Evolutionary conservation across 2,329 filamentous ascomycete genomes (phyloP).

Genomic region (Talaromyces marneffei): DNA sequence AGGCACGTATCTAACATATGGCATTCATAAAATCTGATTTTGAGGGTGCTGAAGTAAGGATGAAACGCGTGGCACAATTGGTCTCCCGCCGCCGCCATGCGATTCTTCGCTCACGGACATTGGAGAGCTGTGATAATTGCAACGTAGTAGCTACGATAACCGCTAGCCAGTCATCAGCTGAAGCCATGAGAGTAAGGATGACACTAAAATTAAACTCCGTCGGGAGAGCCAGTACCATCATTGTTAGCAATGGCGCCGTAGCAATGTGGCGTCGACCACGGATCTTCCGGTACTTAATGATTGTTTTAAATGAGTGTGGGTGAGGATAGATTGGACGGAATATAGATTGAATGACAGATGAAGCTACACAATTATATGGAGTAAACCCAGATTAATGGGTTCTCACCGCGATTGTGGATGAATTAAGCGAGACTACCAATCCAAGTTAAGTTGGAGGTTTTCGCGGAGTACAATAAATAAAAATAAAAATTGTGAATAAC

Average conservation of each 20-base stretch:
- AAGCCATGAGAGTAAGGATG: background rate
- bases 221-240: background rate
- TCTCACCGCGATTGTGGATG: background rate
- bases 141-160: background rate
- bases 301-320: background rate
- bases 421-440: background rate
- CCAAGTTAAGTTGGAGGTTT: background rate
- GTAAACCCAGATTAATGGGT: background rate
- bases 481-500: background rate
- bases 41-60: background rate
- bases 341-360: background rate
- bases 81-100: background rate
- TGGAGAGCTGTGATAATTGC: background rate
- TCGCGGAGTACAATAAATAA: background rate
- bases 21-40: background rate
- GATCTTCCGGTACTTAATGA: background rate
- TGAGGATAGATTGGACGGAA: background rate
- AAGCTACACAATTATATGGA: background rate
- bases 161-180: slow-evolving; percentile 1
- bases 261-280: slow-evolving; percentile 8
- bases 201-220: background rate
- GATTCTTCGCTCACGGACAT: background rate
- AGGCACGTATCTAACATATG: background rate
- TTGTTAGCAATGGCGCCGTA: slow-evolving; percentile 8
- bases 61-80: background rate